These are phyloP conservation scores for Draba incana DNA, from an alignment of 345 rosid genomes.

Conservation along the genomic window DNA sequence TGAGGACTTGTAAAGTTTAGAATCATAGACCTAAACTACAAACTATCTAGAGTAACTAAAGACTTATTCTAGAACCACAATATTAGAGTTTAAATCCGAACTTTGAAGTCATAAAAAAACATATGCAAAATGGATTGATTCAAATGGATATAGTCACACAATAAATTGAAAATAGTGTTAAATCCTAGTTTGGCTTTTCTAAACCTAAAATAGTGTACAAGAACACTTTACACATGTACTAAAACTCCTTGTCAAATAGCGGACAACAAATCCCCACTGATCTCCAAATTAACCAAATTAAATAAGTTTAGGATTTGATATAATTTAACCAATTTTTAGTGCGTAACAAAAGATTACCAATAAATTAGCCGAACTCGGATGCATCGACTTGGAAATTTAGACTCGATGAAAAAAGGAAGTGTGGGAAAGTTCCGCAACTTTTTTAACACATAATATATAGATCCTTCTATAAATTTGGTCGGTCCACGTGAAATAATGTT, in stretches of 20 bases:
- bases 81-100: too few relatives aligned
- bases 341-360: not conserved
- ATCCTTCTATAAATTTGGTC: slow-evolving; percentile 25
- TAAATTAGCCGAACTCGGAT: not conserved
- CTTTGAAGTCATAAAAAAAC: too few relatives aligned
- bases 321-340: not conserved
- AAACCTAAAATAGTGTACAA: not conserved
- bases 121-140: not conserved
- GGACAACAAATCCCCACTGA: slow-evolving; percentile 10
- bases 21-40: not conserved
- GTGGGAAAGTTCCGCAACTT: not conserved
- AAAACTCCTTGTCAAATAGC: not conserved
- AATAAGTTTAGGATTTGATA: slow-evolving; percentile 1
- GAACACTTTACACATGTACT: too few relatives aligned
- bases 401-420: slow-evolving; percentile 3
- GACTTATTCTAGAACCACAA: too few relatives aligned
- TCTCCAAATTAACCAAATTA: not conserved
- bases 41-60: too few relatives aligned
- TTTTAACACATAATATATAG: not conserved
- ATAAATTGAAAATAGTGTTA: not conserved
- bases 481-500: slow-evolving; percentile 50
- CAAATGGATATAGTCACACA: not conserved
- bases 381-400: not conserved
- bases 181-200: not conserved
- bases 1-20: slow-evolving; percentile 26